Evolutionary conservation across 1,284 basidiomycete species (phyloP), one percentile per base, ranked within the genome.

Genomic region (Microbotryum violaceum): DNA sequence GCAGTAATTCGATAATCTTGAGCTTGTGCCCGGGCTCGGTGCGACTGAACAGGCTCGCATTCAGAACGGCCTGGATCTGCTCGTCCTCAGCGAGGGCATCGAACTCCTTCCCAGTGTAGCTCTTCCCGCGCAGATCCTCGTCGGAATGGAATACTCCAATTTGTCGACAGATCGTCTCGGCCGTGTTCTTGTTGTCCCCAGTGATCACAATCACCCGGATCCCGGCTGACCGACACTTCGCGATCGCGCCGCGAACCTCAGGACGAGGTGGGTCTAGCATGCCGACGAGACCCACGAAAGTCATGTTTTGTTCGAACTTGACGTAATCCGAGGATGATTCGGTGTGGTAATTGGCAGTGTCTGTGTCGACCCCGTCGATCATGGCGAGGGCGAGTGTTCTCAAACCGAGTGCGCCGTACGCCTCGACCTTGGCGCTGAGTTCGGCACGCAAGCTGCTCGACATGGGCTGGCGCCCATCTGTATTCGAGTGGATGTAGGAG

Each of bases 221-320:
- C 27, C 96, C 96, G 4, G 96, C 96, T 29, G 87, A 85, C 69
- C 82, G 85, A 78, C 93, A 97, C 74, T 90, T 90, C 47, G 86
- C 87, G 48, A 99, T 86, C 18, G 96, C 94, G 46, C 77, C 80
- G 50, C 82, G 82, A 29, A 93, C 94, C 77, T 97, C 96, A 16
- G 93, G 93, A 29, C 96, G 87, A 18, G 96, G 96, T 18, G 94
- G 96, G 74, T 99, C 96, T 44, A 94, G 82, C 94, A 98, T 98
- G 61, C 91, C 96, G 57, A 96, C 91, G 42, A 99, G 80, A 31
- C 91, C 92, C 61, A 97, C 90, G 75, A 99, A 94, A 1, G 88
- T 89, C 71, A 99, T 82, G 71, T 89, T 81, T 73, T 85, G 85
- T 77, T 97, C 94, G 73, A 97, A 96, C 50, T 85, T 84, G 49